Evolutionary conservation across 208 protist species (phyloP), one percentile per base, ranked within the genome.

Genomic region (Herpetomonas tarakana): DNA sequence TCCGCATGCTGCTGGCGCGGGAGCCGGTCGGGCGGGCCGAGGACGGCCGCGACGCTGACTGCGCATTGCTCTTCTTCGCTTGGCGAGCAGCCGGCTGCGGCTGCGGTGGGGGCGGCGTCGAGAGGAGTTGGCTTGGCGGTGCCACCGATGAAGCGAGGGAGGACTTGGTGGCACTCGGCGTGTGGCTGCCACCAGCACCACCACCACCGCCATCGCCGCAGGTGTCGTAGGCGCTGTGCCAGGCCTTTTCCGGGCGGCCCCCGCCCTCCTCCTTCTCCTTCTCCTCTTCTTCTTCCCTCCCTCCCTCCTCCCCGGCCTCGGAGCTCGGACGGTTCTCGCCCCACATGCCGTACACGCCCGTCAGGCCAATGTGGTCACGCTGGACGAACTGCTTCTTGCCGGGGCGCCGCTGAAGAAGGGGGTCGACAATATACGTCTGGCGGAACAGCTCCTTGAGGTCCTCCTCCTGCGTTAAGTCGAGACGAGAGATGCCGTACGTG

Each of bases 341-440:
- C 39, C 55, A 55, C 30, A 57, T 66, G 25, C 18, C 58, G 73
- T 81, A 81, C 58, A 72, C 71, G 53, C 80, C 80, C 41, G 82
- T 80, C 1, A 87, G 68, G 44, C 81, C 80, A 0, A 55, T 60
- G 46, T 80, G 71, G 24, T 69, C 62, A 0, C 60, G 62, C 0
- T 78, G 49, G 62, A 78, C 52, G 35, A 79, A 87, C 62, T 83
- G 77, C 2, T 71, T 69, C 41, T 58, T 68, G 9, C 67, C 58
- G 0, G 82, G 82, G 1, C 63, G 63, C 46, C 27, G 61, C 56
- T 39, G 71, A 24, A 81, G 69, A 31, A 71, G 51, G 44, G 82
- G 78, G 35, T 89, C 82, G 22, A 86, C 76, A 0, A 81, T 29
- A 56, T 89, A 79, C 26, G 58, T 67, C 66, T 82, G 82, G n/a